Evolutionary conservation across 352 stramenopile species (phyloP).

Genomic region (Pythium scleroteichum): DNA sequence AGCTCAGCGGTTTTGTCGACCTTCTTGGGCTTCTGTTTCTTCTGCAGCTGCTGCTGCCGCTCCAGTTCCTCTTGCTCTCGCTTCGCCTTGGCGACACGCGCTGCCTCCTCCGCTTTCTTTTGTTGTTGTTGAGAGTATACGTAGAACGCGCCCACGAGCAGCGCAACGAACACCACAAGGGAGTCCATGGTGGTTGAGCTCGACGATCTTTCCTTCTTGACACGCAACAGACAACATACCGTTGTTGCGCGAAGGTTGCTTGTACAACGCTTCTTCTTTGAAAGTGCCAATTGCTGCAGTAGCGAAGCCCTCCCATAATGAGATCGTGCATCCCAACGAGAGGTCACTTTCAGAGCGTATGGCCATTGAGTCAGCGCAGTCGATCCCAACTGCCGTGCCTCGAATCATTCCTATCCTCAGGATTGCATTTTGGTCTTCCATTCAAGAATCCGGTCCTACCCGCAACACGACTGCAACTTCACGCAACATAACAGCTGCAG

Average conservation of each 20-base stretch:
- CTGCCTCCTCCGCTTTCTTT: constrained; percentile 32
- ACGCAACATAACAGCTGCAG: not conserved
- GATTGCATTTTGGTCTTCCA: not conserved
- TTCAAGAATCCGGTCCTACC: too few species aligned
- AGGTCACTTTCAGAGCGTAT: too few species aligned
- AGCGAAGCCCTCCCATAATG: too few species aligned
- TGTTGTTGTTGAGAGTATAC: constrained; percentile 59
- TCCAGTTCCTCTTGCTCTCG: constrained; percentile 41
- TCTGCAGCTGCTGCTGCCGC: constrained; percentile 42
- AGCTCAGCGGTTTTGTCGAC: constrained; percentile 73
- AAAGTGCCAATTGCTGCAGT: too few species aligned
- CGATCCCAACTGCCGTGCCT: too few species aligned
- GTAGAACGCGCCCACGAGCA: constrained; percentile 64
- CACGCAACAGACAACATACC: constrained; percentile 15
- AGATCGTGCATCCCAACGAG: too few species aligned
- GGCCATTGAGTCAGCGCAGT: too few species aligned
- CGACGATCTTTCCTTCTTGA: constrained; percentile 14
- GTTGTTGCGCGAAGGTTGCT: constrained; percentile 5
- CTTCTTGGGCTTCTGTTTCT: constrained; percentile 72
- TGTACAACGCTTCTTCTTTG: too few species aligned
- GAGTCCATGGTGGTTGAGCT: constrained; percentile 27
- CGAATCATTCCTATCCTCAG: too few species aligned
- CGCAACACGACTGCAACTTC: not conserved
- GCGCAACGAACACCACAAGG: constrained; percentile 45
- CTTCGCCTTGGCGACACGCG: constrained; percentile 52